Evolutionary conservation across 2,329 filamentous ascomycete genomes (phyloP).

Genomic region (Phaeosphaeriaceae sp.): DNA sequence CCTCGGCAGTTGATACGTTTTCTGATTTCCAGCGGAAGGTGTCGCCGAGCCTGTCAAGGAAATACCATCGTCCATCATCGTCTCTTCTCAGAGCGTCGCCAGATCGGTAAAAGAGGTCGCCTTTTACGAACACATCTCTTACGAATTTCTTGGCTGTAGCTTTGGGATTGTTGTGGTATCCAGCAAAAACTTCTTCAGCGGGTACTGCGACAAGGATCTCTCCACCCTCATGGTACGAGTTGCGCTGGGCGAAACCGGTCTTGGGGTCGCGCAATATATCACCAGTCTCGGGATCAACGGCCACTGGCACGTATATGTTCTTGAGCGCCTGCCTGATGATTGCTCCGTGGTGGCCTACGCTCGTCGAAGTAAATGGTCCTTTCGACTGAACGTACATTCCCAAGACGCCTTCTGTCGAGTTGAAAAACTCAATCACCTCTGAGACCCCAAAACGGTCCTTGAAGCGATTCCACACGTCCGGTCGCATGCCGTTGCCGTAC

Average conservation of each 20-base stretch:
- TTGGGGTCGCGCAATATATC: conserved; percentile 68
- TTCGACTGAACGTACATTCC: conserved; percentile 56
- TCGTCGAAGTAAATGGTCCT: conserved; percentile 64
- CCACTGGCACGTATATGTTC: conserved; percentile 67
- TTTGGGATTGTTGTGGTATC: conserved; percentile 70
- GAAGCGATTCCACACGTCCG: conserved; percentile 71
- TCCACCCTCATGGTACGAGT: conserved; percentile 69
- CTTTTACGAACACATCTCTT: conserved; percentile 51
- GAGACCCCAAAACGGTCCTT: conserved; percentile 66
- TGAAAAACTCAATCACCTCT: conserved; percentile 76
- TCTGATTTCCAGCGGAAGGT: conserved; percentile 58
- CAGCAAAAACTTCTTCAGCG: conserved; percentile 55
- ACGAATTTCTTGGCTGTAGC: conserved; percentile 66
- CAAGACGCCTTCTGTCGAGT: conserved; percentile 74
- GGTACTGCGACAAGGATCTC: conserved; percentile 73
- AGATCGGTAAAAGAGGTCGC: conserved; percentile 54
- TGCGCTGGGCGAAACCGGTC: conserved; percentile 69
- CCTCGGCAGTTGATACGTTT: conserved; percentile 56
- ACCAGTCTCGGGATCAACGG: conserved; percentile 70
- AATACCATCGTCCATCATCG: conserved; percentile 54
- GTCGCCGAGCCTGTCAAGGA: conserved; percentile 55
- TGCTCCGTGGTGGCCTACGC: conserved; percentile 73
- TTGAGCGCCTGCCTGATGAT: conserved; percentile 60
- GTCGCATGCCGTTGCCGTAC: conserved; percentile 70
- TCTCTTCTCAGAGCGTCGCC: conserved; percentile 54